phyloP scores from a whole-genome alignment of 176 grass and related monocot genomes.

The Carex littledalei region DNA sequence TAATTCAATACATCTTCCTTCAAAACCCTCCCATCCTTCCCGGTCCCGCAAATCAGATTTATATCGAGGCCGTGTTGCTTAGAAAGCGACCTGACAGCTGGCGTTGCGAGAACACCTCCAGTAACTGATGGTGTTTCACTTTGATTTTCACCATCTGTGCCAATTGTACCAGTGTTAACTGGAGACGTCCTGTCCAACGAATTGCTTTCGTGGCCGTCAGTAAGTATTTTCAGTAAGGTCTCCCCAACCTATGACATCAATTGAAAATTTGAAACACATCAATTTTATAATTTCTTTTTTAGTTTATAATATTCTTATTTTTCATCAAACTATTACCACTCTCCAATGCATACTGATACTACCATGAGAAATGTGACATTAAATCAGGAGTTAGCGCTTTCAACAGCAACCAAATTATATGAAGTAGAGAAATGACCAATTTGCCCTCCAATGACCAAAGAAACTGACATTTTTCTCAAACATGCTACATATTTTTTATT shows the following conservation, averaged over 20 bases:
- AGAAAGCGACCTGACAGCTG: constrained; percentile 69
- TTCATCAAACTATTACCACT: not conserved
- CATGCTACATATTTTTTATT: no score
- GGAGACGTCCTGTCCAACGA: constrained; percentile 32
- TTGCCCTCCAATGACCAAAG: no score
- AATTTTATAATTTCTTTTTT: not conserved
- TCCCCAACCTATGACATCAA: constrained; percentile 73
- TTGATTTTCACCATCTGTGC: constrained; percentile 26
- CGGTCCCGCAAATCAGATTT: constrained; percentile 65
- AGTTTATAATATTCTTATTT: not conserved
- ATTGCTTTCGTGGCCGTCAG: constrained; percentile 39
- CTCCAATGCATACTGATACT: not conserved
- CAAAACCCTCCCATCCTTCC: constrained; percentile 65
- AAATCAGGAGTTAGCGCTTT: not conserved
- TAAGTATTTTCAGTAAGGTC: constrained; percentile 81
- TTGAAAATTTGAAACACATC: not conserved
- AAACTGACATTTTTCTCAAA: no score
- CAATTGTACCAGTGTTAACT: constrained; percentile 16
- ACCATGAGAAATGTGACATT: not conserved
- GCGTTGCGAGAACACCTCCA: constrained; percentile 55
- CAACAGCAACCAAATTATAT: not conserved
- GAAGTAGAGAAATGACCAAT: no score
- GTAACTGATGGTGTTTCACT: constrained; percentile 18
- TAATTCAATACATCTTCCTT: constrained; percentile 88
- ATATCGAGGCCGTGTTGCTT: constrained; percentile 64